Conservation (phyloP, 495 filamentous ascomycete genomes). For the Lindgomyces ingoldianus region DNA sequence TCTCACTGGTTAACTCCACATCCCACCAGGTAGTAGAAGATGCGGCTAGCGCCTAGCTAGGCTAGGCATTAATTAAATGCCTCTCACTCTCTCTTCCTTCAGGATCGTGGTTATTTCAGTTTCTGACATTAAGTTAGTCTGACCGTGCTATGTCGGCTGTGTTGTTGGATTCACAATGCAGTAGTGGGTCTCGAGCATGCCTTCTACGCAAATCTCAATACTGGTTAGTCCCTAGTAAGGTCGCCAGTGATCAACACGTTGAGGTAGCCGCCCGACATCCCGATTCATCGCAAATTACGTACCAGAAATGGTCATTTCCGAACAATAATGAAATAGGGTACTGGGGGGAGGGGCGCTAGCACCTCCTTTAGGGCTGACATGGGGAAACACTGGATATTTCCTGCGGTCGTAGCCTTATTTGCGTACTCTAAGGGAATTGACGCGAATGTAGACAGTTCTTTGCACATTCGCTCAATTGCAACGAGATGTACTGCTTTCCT, state of each 20-base stretch:
- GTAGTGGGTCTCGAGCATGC: neutral
- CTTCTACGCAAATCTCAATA: neutral
- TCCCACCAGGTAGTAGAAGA: neutral
- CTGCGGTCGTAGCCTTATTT: neutral
- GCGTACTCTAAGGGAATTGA: neutral
- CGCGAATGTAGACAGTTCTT: neutral
- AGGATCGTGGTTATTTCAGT: neutral
- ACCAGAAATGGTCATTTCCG: neutral
- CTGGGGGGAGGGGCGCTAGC: no score
- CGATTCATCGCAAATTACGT: neutral
- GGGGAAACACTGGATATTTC: neutral
- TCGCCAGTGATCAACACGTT: neutral
- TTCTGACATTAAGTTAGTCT: neutral
- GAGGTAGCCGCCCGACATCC: neutral
- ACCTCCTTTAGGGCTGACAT: neutral
- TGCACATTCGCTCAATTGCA: neutral
- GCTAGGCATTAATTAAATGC: neutral
- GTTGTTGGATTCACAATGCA: neutral
- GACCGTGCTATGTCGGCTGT: neutral
- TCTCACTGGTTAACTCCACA: neutral
- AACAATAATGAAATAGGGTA: neutral
- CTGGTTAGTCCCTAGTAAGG: neutral
- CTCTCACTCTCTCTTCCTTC: neutral
- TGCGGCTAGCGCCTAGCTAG: neutral
- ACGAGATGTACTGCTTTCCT: neutral